Percentiles rank a stretch among this genome's conserved stretches.
Evolutionary conservation across 164 flowering plant species (phyloP).

Genomic region (Buxus sempervirens): DNA sequence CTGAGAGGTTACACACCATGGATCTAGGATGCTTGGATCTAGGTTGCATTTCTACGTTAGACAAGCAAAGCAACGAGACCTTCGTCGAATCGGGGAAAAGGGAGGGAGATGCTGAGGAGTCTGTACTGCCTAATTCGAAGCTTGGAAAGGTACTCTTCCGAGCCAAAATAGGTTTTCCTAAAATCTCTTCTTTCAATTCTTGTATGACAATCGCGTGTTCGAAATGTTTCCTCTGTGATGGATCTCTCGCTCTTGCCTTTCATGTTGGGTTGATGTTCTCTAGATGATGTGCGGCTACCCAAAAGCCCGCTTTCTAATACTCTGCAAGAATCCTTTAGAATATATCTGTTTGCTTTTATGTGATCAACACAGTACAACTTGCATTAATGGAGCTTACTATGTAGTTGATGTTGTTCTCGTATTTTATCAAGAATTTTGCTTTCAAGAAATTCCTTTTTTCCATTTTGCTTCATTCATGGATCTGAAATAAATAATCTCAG

Average conservation of each 20-base stretch:
- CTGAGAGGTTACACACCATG: conserved; percentile 23
- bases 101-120: conserved; percentile 9
- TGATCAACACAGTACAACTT: no score
- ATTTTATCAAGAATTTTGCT: neutral
- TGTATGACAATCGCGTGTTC: neutral
- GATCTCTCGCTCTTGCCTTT: no score
- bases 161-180: neutral
- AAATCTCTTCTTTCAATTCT: neutral
- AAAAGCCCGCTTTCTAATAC: no score
- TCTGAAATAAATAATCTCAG: neutral
- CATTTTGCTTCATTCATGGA: neutral
- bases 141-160: conserved; percentile 32
- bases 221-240: no score
- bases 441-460: neutral
- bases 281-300: no score
- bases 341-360: no score
- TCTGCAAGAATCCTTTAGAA: no score
- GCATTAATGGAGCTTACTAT: no score
- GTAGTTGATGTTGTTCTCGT: no score
- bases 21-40: conserved; percentile 53
- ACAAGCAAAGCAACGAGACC: conserved; percentile 20
- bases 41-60: conserved; percentile 36
- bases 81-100: conserved; percentile 23
- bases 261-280: no score
- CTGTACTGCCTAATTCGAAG: conserved; percentile 20